Percentiles rank a stretch among this genome's conserved stretches.
Evolutionary conservation across 257 asterid genomes (phyloP).

Genomic region (Ilex aquifolium): DNA sequence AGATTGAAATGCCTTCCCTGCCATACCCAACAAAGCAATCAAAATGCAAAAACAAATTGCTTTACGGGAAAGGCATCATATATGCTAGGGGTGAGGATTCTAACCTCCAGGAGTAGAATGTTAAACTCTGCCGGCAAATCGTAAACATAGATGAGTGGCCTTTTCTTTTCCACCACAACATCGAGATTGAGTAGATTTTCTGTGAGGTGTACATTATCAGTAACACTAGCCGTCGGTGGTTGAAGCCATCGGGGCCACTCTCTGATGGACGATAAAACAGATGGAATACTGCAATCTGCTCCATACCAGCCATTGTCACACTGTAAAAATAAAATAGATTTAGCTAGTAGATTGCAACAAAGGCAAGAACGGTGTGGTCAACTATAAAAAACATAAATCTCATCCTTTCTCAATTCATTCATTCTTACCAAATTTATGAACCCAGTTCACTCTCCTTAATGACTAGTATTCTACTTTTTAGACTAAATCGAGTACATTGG

Average conservation of each 20-base stretch:
- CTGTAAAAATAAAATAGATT: slow-evolving; percentile 21
- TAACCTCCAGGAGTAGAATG: slow-evolving; percentile 83
- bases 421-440: no score
- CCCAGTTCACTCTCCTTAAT: no score
- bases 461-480: no score
- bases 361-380: no score
- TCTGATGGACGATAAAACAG: slow-evolving; percentile 57
- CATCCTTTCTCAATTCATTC: no score
- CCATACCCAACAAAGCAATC: not conserved
- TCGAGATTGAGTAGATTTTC: slow-evolving; percentile 38
- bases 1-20: slow-evolving; percentile 90
- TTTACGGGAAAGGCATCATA: slow-evolving; percentile 4
- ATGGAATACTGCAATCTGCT: slow-evolving; percentile 86
- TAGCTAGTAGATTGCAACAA: no score
- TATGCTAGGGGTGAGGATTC: slow-evolving; percentile 5
- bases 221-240: slow-evolving; percentile 58
- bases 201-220: slow-evolving; percentile 30
- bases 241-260: slow-evolving; percentile 92
- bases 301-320: slow-evolving; percentile 92
- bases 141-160: slow-evolving; percentile 87
- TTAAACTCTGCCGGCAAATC: slow-evolving; percentile 89
- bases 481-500: no score
- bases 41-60: no score
- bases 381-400: no score
- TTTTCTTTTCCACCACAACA: slow-evolving; percentile 64